Evolutionary conservation across 768 basidiomycete genomes (phyloP).

Genomic region (Tylopilus subfusipes): DNA sequence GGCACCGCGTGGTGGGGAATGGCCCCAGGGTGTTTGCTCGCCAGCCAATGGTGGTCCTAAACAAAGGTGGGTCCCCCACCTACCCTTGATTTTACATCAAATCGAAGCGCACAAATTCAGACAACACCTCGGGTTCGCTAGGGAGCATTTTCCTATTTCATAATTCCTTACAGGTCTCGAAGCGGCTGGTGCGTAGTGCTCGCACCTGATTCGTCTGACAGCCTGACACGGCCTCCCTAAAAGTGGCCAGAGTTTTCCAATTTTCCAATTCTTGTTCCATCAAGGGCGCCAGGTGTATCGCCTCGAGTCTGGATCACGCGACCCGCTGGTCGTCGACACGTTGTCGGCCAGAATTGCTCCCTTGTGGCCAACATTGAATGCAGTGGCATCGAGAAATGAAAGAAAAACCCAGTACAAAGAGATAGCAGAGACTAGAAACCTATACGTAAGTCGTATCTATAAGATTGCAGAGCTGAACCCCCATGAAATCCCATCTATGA

Average conservation of each 20-base stretch:
- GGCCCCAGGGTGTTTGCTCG: neutral
- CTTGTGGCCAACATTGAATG: neutral
- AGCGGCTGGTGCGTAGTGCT: slow-evolving; percentile 12
- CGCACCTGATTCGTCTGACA: slow-evolving; percentile 11
- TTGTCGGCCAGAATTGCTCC: slow-evolving; percentile 8
- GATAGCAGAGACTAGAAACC: slow-evolving; percentile 1
- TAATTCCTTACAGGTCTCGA: slow-evolving; percentile 9
- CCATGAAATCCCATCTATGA: slow-evolving; percentile 20
- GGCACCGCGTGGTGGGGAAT: neutral
- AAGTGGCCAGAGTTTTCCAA: neutral
- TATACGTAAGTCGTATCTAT: slow-evolving; percentile 21
- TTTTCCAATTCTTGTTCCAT: slow-evolving; percentile 14
- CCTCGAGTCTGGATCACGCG: slow-evolving; percentile 21
- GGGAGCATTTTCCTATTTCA: slow-evolving; percentile 20
- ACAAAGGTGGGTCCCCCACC: slow-evolving; percentile 6
- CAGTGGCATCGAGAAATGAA: neutral
- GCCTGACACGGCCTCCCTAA: slow-evolving; percentile 4
- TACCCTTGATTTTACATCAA: slow-evolving; percentile 12
- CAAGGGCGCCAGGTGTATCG: slow-evolving; percentile 8
- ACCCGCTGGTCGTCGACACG: slow-evolving; percentile 10
- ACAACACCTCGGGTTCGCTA: neutral
- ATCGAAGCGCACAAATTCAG: slow-evolving; percentile 1
- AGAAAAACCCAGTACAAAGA: neutral
- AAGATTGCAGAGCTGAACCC: slow-evolving; percentile 2
- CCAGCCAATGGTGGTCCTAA: neutral